These are phyloP conservation scores for Glomus cerebriforme DNA, from an alignment of 192 early-diverging fungal genomes.

Conservation along the genomic window DNA sequence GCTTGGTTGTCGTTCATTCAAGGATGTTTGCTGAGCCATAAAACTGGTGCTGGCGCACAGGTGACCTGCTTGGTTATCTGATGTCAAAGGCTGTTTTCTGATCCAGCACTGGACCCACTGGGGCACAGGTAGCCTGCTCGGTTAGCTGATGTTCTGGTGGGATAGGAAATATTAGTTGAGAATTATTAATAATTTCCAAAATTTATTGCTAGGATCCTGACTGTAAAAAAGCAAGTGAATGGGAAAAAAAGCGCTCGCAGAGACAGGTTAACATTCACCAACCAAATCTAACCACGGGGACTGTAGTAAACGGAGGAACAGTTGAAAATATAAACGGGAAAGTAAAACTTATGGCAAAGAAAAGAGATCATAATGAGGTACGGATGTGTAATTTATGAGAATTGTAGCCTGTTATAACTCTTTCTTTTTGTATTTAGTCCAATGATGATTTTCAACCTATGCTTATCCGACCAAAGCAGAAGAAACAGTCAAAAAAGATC, in stretches of 20 bases:
- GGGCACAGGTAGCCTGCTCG: constrained; percentile 2
- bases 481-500: too few relatives aligned
- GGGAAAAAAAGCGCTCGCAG: background rate
- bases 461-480: too few relatives aligned
- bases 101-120: constrained; percentile 26
- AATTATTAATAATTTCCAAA: constrained; percentile 11
- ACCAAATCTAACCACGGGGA: background rate
- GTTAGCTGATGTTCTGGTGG: constrained; percentile 1
- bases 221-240: constrained; percentile 22
- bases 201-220: constrained; percentile 3
- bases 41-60: constrained; percentile 32
- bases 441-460: too few relatives aligned
- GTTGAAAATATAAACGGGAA: background rate
- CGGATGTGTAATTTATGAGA: too few relatives aligned
- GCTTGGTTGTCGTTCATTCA: constrained; percentile 22
- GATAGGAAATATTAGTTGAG: background rate
- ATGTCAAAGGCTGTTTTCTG: constrained; percentile 16
- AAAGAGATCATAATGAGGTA: too few relatives aligned
- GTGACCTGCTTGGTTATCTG: constrained; percentile 24
- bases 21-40: constrained; percentile 23
- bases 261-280: constrained; percentile 12
- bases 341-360: background rate
- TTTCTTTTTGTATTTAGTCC: too few relatives aligned
- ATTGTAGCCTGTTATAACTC: too few relatives aligned
- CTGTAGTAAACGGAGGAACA: background rate